A percentile compares a stretch with the other conserved stretches of the same genome.
These are phyloP conservation scores for Penicillium herquei DNA, from an alignment of 495 filamentous ascomycete species.

Conservation along the genomic window DNA sequence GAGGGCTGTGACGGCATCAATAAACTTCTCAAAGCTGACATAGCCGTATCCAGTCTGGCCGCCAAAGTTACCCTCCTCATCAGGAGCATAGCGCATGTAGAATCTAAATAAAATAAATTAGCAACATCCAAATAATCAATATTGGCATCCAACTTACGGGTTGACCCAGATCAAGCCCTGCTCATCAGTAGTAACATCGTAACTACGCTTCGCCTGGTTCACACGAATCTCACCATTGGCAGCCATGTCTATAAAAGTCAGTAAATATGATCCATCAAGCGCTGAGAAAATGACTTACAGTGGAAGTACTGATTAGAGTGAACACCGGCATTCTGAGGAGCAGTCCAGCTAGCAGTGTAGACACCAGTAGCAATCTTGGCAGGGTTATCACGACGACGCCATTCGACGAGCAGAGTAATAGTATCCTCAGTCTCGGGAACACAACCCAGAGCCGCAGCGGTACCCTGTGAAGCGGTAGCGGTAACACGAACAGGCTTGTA, in stretches of 20 bases:
- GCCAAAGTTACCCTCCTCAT: constrained; percentile 91
- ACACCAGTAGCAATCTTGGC: constrained; percentile 78
- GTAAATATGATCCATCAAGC: constrained; percentile 5
- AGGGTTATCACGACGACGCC: constrained; percentile 68
- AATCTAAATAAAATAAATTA: constrained; percentile 46
- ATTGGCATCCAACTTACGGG: constrained; percentile 42
- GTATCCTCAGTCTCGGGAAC: constrained; percentile 83
- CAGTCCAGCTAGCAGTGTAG: constrained; percentile 93
- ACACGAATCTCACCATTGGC: constrained; percentile 79
- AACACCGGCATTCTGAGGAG: constrained; percentile 85
- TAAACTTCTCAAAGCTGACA: constrained; percentile 92
- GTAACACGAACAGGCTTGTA: constrained; percentile 78
- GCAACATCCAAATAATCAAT: neutral
- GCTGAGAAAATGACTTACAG: constrained; percentile 40
- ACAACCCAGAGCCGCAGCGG: constrained; percentile 72
- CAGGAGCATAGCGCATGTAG: constrained; percentile 95
- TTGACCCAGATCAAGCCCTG: constrained; percentile 78
- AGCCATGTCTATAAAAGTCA: constrained; percentile 58
- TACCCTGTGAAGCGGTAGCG: constrained; percentile 71
- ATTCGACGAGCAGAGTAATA: constrained; percentile 85
- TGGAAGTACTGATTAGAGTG: constrained; percentile 97
- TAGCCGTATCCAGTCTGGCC: constrained; percentile 93
- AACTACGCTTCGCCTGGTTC: constrained; percentile 92
- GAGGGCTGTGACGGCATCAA: constrained; percentile 77
- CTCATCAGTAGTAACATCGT: constrained; percentile 85